These are phyloP conservation scores for Acorus calamus DNA, from an alignment of 106 monocot species.

Conservation along the genomic window DNA sequence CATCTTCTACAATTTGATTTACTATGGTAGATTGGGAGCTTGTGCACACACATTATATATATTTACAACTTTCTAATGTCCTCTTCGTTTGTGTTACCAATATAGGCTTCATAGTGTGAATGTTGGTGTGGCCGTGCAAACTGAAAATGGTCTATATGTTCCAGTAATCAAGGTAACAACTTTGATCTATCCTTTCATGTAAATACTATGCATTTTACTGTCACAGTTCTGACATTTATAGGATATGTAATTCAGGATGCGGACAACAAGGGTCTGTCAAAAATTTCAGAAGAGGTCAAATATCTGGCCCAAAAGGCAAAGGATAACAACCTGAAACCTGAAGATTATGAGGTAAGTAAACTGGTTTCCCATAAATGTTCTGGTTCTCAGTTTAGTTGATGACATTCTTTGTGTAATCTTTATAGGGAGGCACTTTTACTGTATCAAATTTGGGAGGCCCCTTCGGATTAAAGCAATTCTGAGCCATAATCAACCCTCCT, in stretches of 20 bases:
- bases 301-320: constrained; percentile 81
- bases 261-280: constrained; percentile 90
- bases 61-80: neutral
- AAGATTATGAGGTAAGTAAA: constrained; percentile 72
- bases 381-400: neutral
- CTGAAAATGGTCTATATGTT: constrained; percentile 87
- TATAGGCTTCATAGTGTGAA: constrained; percentile 81
- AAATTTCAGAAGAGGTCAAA: constrained; percentile 84
- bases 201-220: constrained; percentile 1
- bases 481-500: constrained; percentile 95
- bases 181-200: neutral
- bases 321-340: constrained; percentile 81
- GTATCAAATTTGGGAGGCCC: too few relatives aligned
- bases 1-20: neutral
- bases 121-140: constrained; percentile 93
- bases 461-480: constrained; percentile 95
- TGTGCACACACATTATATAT: neutral
- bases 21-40: too few relatives aligned
- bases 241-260: constrained; percentile 58
- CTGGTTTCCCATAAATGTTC: neutral
- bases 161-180: constrained; percentile 78
- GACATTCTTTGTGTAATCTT: neutral
- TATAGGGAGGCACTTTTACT: constrained; percentile 94
- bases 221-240: neutral
- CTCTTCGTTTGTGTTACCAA: neutral